Evolutionary conservation across 2,329 filamentous ascomycete genomes (phyloP), one percentile per base, ranked within the genome.

Genomic region (Alternaria brassicicola): DNA sequence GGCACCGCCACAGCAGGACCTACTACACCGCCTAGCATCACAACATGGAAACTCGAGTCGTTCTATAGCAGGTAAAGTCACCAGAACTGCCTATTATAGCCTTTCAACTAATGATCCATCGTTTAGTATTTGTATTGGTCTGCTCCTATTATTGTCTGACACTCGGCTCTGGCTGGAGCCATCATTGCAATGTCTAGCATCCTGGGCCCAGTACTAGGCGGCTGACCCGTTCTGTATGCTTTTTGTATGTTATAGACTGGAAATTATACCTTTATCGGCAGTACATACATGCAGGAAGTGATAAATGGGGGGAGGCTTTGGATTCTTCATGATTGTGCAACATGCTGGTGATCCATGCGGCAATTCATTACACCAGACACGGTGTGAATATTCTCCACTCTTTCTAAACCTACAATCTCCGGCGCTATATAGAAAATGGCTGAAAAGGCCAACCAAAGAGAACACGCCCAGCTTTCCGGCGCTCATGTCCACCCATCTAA

Each of bases 111-210:
- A 49, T 21, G 10, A 3, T 12, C 7, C 23, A 25, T 10, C 7
- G 7, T 31, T 2, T 23, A 86, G 83, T 15, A 73, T 85, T 13
- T 81, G 78, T 19, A 72, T 83, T 6, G 85, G 85, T 3, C 78
- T 88, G 1, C 85, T 86, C 52, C 79, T 88, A 46, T 83, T 86
- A 26, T 81, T 86, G 65, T 70, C 87, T n/a, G 85, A 88, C 69
- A 82, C 83, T 85, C 85, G 3, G 58, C 42, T 21, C 49, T 23
- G 51, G 60, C 17, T 33, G 25, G 59, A 48, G 42, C 51, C 13
- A 57, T 61, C 3, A 21, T 65, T 0, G 42, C 65, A 7, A 31
- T 57, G 10, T 54, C 63, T 6, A 33, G 58, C 2, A 49, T 65
- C 7, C 6, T 61, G 7, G 66, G 66, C 10, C 66, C 66, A 7